Evolutionary conservation across 2,329 filamentous ascomycete species (phyloP).

Genomic region (Arthrobotrys pseudoclavata): DNA sequence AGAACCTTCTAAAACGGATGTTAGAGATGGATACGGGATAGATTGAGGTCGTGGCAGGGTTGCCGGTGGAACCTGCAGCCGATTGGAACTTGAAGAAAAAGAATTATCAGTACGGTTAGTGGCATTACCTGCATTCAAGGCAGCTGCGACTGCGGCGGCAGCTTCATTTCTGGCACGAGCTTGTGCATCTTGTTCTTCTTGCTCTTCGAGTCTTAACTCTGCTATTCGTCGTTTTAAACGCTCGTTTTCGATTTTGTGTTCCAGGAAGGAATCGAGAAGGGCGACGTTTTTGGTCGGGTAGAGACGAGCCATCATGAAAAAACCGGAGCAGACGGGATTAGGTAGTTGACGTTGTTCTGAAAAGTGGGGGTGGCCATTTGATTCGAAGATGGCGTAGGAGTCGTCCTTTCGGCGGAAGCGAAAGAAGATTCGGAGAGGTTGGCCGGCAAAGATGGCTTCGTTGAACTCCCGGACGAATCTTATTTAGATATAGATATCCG

Average conservation of each 20-base stretch:
- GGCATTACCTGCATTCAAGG: constrained; percentile 70
- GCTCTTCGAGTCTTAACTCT: constrained; percentile 86
- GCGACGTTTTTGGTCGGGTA: constrained; percentile 90
- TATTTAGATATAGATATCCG: background rate
- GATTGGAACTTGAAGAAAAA: background rate
- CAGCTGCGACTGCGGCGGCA: constrained; percentile 4
- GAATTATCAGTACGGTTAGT: constrained; percentile 6
- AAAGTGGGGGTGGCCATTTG: constrained; percentile 92
- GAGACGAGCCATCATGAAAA: constrained; percentile 92
- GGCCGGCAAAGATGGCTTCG: constrained; percentile 86
- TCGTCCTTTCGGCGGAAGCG: constrained; percentile 82
- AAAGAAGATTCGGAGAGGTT: constrained; percentile 85
- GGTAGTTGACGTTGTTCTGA: constrained; percentile 71
- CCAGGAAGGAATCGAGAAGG: constrained; percentile 90
- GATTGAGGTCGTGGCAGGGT: constrained; percentile 27
- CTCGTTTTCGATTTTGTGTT: constrained; percentile 97
- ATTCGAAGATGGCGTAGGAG: constrained; percentile 84
- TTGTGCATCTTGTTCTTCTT: constrained; percentile 74
- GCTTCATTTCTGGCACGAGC: constrained; percentile 66
- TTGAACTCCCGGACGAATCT: constrained; percentile 90
- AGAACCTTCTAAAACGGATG: constrained; percentile 61
- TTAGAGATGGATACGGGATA: constrained; percentile 62
- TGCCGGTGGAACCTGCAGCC: constrained; percentile 32
- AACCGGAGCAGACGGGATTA: constrained; percentile 77
- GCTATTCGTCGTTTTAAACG: constrained; percentile 85